Base-by-base conservation (phyloP, 805 yeast species). In the Grigorovia humatica region DNA sequence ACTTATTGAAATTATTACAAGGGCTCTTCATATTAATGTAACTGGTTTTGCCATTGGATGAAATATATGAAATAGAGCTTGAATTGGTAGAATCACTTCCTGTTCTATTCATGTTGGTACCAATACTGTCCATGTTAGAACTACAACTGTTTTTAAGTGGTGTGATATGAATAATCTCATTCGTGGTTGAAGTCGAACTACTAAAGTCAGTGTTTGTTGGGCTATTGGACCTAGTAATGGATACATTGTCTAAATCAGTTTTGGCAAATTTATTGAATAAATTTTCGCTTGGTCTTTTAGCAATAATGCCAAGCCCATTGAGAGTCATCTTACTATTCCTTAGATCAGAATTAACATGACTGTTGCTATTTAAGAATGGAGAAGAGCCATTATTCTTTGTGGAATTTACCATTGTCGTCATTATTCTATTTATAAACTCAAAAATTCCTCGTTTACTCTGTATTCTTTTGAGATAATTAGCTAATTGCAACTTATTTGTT, bases 211-310 rank as follows among this genome's bases (percentile, higher is more conserved):
- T 38, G 17, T 38, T 38, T 12, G 17, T 38, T 15, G 17, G n/a
- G 3, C 18, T 15, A 38, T 38, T n/a, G 12, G 42, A 38, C 15
- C 42, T 38, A 7, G n/a, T 13, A 12, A 38, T 38, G 17, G 42
- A 15, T 4, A 15, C n/a, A 38, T 38, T 38, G 13, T 38, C 42
- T 15, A 38, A 15, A 15, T 38, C 18, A 38, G 15, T 15, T 15
- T 38, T 44, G 2, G 47, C n/a, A 27, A 44, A 44, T 27, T n/a
- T 23, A 18, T 45, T 32, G 6, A 38, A 47, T 4, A 47, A 15
- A 20, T 40, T 47, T 38, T 47, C 48, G 23, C 51, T 49, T 17
- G 51, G 51, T 40, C 51, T 45, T 32, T 43, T 49, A 42, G 41
- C 17, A 17, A 30, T 40, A 12, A 29, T 30, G 9, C 47, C 20